Evolutionary conservation across 768 basidiomycete genomes (phyloP), one percentile per base, ranked within the genome.

Genomic region (Mycena floridula): DNA sequence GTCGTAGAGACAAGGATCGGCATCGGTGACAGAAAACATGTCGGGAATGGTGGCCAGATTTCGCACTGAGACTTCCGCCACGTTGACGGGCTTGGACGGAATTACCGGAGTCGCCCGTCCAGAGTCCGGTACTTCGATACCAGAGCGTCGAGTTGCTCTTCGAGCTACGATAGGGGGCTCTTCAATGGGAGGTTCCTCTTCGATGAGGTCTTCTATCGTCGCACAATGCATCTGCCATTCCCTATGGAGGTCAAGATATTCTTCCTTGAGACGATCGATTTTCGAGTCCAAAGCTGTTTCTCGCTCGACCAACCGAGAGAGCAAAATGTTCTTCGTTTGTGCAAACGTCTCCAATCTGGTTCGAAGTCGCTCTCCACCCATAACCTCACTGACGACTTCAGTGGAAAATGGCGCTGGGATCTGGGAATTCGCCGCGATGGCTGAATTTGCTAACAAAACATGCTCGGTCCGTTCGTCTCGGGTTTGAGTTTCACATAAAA

Each of bases 21-120:
- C 9, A 26, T 63, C 59, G 7, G 65, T 64, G 44, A 78, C 72
- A 13, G 70, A 65, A 36, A 77, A 56, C 79, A 85, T 81, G 57
- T 85, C 82, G 0, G 83, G 83, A 12, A 85, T 79, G 43, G 60
- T 68, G 25, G 84, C 83, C 23, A 80, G 71, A 42, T 85, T 84
- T 50, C 73, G 71, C 44, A 74, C 65, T 4, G 82, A 77, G 18
- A 85, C 73, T 45, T 77, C 69, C 44, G 72, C 79, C 0, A 84
- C 81, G 58, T 85, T 82, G 15, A 74, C 76, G 9, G 28, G 28
- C 9, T 9, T 9, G 28, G 28, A 30, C 28, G 9, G 9, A 9
- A 9, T 30, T 9, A 30, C 28, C 28, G 9, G 9, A n/a, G 28
- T 83, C 24, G 81, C 79, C 3, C 80, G 72, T 5, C 81, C 84